Percentiles rank a stretch among this genome's conserved stretches.
Evolutionary conservation across 306 rosid species (phyloP).

Genomic region (Cyamopsis tetragonoloba): DNA sequence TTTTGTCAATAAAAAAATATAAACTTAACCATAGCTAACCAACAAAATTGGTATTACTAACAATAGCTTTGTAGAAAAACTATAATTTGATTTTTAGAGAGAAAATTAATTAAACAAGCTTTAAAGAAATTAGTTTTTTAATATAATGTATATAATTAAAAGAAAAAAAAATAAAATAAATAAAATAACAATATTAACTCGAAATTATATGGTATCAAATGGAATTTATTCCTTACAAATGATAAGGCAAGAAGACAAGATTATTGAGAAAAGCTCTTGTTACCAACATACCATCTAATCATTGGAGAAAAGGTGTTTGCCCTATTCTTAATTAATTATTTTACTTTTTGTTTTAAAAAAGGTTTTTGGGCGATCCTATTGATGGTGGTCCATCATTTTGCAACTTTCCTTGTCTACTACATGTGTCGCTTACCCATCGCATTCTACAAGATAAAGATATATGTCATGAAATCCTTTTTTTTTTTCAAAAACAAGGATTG

Average conservation of each 20-base stretch:
- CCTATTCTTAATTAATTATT: conserved; percentile 30
- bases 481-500: too few relatives aligned
- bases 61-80: too few relatives aligned
- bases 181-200: too few relatives aligned
- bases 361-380: conserved; percentile 43
- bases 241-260: conserved; percentile 41
- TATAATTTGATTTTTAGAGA: too few relatives aligned
- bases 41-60: too few relatives aligned
- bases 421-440: conserved; percentile 15
- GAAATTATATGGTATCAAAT: conserved; percentile 30
- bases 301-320: conserved; percentile 41
- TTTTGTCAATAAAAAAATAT: too few relatives aligned
- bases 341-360: conserved; percentile 23
- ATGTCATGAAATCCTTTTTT: neutral
- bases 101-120: too few relatives aligned
- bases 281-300: conserved; percentile 37
- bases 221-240: conserved; percentile 28
- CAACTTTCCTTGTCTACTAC: conserved; percentile 30
- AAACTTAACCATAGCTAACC: conserved; percentile 18
- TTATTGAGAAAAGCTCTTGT: conserved; percentile 20
- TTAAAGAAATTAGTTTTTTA: too few relatives aligned
- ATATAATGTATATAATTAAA: too few relatives aligned
- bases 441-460: conserved; percentile 20
- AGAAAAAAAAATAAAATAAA: too few relatives aligned
- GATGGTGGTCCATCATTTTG: conserved; percentile 38